phyloP scores from a whole-genome alignment of 2,329 filamentous ascomycete genomes.

The Thelonectria blattea region DNA sequence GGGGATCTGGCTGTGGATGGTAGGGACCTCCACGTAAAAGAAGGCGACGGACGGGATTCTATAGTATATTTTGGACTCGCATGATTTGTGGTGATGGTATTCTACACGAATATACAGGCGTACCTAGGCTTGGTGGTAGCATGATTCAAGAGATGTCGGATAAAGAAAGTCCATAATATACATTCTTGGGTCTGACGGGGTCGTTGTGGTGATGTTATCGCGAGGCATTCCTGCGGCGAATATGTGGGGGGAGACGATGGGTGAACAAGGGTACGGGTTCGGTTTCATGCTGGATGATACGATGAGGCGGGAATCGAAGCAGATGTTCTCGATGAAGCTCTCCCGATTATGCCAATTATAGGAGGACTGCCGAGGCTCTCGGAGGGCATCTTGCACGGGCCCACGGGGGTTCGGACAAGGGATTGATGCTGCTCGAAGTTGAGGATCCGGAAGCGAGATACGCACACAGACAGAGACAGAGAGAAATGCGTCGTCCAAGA shows the following conservation, averaged over 20 bases:
- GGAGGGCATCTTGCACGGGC: constrained; percentile 8
- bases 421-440: background rate
- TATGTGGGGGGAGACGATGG: background rate
- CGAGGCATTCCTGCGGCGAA: background rate
- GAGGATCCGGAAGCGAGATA: constrained; percentile 16
- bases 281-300: background rate
- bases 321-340: no score
- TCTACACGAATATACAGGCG: constrained; percentile 40
- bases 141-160: constrained; percentile 16
- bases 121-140: constrained; percentile 34
- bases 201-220: no score
- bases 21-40: constrained; percentile 41
- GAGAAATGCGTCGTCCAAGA: no score
- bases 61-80: constrained; percentile 36
- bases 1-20: constrained; percentile 37
- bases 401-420: background rate
- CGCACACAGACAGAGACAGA: no score
- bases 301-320: background rate
- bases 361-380: constrained; percentile 11
- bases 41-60: constrained; percentile 40
- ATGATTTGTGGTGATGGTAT: constrained; percentile 27
- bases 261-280: background rate
- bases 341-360: background rate
- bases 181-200: constrained; percentile 6
- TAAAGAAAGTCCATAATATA: constrained; percentile 1